Percentiles rank a stretch among this genome's conserved stretches.
Evolutionary conservation across 2,329 filamentous ascomycete genomes (phyloP).

Genomic region (Penicillium sp.): DNA sequence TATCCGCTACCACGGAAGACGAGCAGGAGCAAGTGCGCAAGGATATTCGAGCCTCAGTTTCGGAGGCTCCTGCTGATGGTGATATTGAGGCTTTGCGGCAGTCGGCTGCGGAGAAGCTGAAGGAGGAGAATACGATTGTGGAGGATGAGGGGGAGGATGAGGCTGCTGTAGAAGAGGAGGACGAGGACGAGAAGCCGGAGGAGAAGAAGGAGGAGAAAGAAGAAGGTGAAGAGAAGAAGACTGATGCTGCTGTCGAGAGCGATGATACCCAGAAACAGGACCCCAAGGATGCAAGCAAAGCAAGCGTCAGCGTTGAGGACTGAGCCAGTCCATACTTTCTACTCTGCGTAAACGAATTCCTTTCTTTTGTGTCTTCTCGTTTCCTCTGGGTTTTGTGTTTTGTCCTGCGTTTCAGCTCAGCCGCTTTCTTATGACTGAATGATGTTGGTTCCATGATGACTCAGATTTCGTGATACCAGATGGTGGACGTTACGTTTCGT

Average conservation of each 20-base stretch:
- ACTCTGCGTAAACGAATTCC: background rate
- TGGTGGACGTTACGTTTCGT: background rate
- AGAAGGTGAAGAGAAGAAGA: background rate
- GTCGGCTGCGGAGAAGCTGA: conserved; percentile 21
- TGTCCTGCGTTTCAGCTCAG: background rate
- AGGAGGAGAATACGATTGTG: conserved; percentile 16
- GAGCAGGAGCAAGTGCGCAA: conserved; percentile 33
- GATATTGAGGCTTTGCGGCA: conserved; percentile 28
- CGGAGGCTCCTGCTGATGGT: conserved; percentile 22
- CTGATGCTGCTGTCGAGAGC: background rate
- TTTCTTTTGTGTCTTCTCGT: background rate
- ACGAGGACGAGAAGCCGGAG: conserved; percentile 13
- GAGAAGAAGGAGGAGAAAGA: background rate
- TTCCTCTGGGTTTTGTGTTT: background rate
- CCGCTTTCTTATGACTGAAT: background rate
- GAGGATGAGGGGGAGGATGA: conserved; percentile 21
- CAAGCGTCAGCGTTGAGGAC: conserved; percentile 23
- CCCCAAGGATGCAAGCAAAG: conserved; percentile 20
- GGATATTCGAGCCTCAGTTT: conserved; percentile 37
- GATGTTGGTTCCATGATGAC: background rate
- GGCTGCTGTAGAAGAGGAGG: conserved; percentile 20
- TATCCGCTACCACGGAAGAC: conserved; percentile 30
- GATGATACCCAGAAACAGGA: conserved; percentile 19
- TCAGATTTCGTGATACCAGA: conserved; percentile 2
- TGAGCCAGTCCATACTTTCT: conserved; percentile 11